Evolutionary conservation across 2,329 filamentous ascomycete genomes (phyloP).

Genomic region (Colletotrichum tamarilloi): DNA sequence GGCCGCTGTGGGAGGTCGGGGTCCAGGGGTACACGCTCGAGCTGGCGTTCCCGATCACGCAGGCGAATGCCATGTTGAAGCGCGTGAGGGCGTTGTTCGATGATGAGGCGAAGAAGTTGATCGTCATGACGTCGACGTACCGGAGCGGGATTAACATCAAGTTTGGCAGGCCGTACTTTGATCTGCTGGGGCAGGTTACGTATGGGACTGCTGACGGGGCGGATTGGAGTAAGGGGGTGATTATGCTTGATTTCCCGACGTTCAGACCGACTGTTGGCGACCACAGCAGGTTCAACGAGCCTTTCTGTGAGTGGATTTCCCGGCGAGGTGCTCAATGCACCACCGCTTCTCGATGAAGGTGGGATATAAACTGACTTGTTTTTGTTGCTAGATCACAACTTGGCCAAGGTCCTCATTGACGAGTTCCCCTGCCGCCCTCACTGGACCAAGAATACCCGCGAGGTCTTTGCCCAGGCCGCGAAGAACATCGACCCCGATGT

Average conservation of each 20-base stretch:
- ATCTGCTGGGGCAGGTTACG: slow-evolving; percentile 61
- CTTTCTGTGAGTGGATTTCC: slow-evolving; percentile 54
- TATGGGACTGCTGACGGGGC: slow-evolving; percentile 58
- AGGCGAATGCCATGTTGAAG: slow-evolving; percentile 60
- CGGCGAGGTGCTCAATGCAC: background rate
- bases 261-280: slow-evolving; percentile 59
- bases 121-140: slow-evolving; percentile 61
- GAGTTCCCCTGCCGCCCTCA: slow-evolving; percentile 64
- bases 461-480: slow-evolving; percentile 55
- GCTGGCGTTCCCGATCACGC: slow-evolving; percentile 61
- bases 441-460: slow-evolving; percentile 65
- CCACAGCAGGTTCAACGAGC: slow-evolving; percentile 59
- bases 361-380: background rate
- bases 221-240: slow-evolving; percentile 61
- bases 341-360: background rate
- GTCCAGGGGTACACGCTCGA: slow-evolving; percentile 61
- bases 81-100: slow-evolving; percentile 61
- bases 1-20: slow-evolving; percentile 61
- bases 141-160: slow-evolving; percentile 65
- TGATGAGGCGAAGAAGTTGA: slow-evolving; percentile 54
- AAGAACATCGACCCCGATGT: slow-evolving; percentile 60
- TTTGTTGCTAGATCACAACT: slow-evolving; percentile 48
- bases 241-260: slow-evolving; percentile 66
- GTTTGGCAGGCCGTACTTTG: slow-evolving; percentile 60
- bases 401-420: slow-evolving; percentile 57